Percentiles rank a stretch among this genome's conserved stretches.
Evolutionary conservation across 768 basidiomycete genomes (phyloP).

Genomic region (Gymnopilus junonius): DNA sequence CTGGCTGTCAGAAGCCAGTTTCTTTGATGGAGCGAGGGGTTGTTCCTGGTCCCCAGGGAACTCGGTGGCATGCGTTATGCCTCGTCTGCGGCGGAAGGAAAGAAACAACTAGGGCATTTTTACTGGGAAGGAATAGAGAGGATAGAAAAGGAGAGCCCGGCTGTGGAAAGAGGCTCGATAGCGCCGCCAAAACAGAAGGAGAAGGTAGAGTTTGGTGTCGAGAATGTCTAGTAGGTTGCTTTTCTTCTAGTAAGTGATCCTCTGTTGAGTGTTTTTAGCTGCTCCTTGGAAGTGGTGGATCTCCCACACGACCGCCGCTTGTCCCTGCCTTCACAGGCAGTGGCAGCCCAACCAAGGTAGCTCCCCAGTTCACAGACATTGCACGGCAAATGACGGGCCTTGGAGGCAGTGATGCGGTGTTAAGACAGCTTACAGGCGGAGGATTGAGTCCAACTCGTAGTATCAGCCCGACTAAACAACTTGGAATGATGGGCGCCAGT

Average conservation of each 20-base stretch:
- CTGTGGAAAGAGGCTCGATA: conserved; percentile 84
- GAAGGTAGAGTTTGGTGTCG: conserved; percentile 82
- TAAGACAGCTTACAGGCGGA: conserved; percentile 70
- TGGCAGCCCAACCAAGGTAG: conserved; percentile 42
- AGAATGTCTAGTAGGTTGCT: conserved; percentile 70
- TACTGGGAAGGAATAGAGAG: conserved; percentile 44
- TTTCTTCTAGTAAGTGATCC: not conserved
- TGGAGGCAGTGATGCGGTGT: conserved; percentile 42
- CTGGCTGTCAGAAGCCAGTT: conserved; percentile 74
- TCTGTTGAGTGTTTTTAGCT: conserved; percentile 42
- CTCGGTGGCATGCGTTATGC: conserved; percentile 79
- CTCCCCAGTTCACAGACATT: conserved; percentile 68
- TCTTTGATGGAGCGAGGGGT: conserved; percentile 87
- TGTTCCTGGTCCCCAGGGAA: conserved; percentile 82
- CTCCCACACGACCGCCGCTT: conserved; percentile 59
- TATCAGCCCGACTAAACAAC: conserved; percentile 76
- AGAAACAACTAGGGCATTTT: conserved; percentile 36
- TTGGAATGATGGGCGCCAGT: conserved; percentile 43
- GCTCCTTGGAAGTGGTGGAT: conserved; percentile 53
- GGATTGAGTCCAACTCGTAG: conserved; percentile 71
- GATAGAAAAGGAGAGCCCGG: conserved; percentile 67
- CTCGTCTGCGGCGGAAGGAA: conserved; percentile 83
- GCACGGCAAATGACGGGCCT: conserved; percentile 78
- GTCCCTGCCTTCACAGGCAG: conserved; percentile 50
- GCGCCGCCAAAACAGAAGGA: conserved; percentile 74